Evolutionary conservation across 495 filamentous ascomycete genomes (phyloP).

Genomic region (Aspergillus saccharolyticus): DNA sequence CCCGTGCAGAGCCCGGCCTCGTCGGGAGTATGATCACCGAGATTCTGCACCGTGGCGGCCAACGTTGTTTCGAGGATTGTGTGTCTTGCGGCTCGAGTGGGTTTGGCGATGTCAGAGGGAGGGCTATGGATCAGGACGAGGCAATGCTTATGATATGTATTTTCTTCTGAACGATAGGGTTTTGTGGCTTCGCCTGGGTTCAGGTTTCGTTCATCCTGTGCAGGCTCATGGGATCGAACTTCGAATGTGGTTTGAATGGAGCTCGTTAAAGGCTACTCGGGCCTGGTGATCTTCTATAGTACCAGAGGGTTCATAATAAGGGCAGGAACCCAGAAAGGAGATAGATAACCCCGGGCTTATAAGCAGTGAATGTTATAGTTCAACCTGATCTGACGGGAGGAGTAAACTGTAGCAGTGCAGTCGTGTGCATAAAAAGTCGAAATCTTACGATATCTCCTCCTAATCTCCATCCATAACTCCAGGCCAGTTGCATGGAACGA

Average conservation of each 20-base stretch:
- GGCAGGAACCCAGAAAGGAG: no score
- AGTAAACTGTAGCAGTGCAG: no score
- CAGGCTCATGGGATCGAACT: not conserved
- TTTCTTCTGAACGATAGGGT: not conserved
- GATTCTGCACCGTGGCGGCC: no score
- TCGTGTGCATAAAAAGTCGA: not conserved
- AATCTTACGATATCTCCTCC: not conserved
- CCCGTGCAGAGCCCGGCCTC: slow-evolving; percentile 8
- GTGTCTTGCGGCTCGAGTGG: no score
- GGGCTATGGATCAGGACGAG: not conserved
- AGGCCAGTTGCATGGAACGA: no score
- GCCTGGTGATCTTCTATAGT: no score
- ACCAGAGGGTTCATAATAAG: no score
- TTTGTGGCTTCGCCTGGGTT: not conserved
- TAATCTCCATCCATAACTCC: no score
- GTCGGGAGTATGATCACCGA: slow-evolving; percentile 1
- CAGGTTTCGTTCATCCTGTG: not conserved
- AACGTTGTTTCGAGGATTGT: no score
- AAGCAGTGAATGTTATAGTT: not conserved
- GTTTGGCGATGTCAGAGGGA: no score
- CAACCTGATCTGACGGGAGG: not conserved
- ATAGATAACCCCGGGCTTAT: no score
- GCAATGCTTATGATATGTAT: not conserved
- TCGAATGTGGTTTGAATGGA: not conserved
- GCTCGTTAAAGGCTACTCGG: no score